Percentiles rank a stretch among this genome's conserved stretches.
Evolutionary conservation across 441 rosid species (phyloP).

Genomic region (Adansonia grandidieri): DNA sequence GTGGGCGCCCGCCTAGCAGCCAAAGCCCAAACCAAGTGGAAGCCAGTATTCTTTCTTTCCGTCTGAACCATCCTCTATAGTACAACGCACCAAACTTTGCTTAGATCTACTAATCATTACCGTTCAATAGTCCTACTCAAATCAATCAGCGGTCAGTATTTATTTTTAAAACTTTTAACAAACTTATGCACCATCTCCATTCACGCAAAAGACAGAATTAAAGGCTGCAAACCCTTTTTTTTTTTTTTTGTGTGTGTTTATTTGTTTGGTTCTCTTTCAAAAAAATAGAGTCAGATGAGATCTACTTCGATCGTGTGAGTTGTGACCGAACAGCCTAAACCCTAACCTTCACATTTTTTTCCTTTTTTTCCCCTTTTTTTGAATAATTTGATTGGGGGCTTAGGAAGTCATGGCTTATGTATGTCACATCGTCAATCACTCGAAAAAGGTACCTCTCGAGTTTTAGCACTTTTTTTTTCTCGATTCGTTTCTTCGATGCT

Average conservation of each 20-base stretch:
- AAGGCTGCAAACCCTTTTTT: not conserved
- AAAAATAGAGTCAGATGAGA: not conserved
- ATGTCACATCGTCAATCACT: slow-evolving; percentile 60
- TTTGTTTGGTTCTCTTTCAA: not conserved
- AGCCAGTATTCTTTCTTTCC: not conserved
- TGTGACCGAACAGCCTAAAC: not conserved
- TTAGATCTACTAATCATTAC: not conserved
- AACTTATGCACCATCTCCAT: not conserved
- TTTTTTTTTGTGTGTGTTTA: too few relatives aligned
- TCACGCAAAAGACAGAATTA: not conserved
- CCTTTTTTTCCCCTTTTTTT: not conserved
- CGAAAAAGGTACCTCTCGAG: slow-evolving; percentile 53
- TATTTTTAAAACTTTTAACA: not conserved
- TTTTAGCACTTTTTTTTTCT: slow-evolving; percentile 14
- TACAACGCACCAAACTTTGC: not conserved
- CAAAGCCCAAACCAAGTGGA: not conserved
- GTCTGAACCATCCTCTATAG: not conserved
- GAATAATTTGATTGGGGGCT: slow-evolving; percentile 20
- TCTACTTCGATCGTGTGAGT: not conserved
- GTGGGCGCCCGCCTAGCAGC: slow-evolving; percentile 12
- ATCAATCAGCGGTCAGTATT: not conserved
- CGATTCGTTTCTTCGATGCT: not conserved
- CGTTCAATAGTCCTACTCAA: not conserved
- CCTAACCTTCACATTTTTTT: slow-evolving; percentile 2
- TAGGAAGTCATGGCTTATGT: slow-evolving; percentile 56